Percentiles rank a stretch among this genome's conserved stretches.
phyloP scores from a whole-genome alignment of 106 monocot genomes.

The Agapanthus africanus region DNA sequence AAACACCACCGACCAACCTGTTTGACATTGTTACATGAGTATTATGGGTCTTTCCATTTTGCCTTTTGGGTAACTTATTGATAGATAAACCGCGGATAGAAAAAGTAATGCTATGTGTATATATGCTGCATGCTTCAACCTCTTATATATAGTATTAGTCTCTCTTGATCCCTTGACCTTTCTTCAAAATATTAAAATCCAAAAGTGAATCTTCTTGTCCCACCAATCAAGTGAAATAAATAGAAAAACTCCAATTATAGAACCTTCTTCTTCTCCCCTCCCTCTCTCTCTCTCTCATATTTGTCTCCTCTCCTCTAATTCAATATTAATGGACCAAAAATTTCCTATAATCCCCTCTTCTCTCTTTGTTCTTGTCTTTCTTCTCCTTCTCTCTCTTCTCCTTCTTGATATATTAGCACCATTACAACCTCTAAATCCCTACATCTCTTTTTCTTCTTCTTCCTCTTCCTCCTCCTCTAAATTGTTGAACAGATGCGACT shows the following conservation, averaged over 20 bases:
- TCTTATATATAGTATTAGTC: no score
- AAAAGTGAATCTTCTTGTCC: no score
- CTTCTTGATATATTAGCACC: not conserved
- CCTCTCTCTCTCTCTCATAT: not conserved
- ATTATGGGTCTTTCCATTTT: no score
- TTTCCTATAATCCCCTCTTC: not conserved
- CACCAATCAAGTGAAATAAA: not conserved
- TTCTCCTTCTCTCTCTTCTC: conserved; percentile 8
- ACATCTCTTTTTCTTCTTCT: not conserved
- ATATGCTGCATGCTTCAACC: no score
- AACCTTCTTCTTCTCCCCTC: no score
- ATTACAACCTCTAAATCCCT: not conserved
- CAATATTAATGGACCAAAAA: not conserved
- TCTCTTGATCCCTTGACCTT: not conserved
- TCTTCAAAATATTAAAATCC: not conserved
- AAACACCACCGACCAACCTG: no score
- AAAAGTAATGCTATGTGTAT: no score
- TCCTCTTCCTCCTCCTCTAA: not conserved
- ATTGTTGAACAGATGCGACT: conserved; percentile 33
- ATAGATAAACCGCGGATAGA: no score
- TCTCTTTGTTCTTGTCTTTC: not conserved
- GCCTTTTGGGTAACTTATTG: no score
- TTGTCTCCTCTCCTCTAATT: not conserved
- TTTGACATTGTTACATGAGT: no score
- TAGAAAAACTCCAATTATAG: not conserved